Evolutionary conservation across 495 filamentous ascomycete species (phyloP), one percentile per base, ranked within the genome.

Genomic region (Penicillium fimorum): DNA sequence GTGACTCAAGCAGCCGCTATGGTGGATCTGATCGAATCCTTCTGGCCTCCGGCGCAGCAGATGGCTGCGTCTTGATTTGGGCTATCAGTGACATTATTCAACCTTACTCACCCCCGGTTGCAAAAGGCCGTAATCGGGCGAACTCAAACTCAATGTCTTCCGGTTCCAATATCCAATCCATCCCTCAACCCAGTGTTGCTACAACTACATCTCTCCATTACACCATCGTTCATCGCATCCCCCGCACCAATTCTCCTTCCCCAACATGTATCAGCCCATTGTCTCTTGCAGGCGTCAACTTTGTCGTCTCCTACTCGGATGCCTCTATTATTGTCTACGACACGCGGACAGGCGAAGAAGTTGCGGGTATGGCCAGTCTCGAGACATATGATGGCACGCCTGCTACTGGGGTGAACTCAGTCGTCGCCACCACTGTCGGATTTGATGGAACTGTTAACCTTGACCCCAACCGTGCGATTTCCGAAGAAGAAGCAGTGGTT

Each of bases 1-100:
- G 91, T 25, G 82, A 81, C 43, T 73, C 79, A n/a, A 78, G 79
- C 46, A 85, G 71, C 61, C 76, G 82, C 33, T 87, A 87, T 58
- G 92, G 92, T 33, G 85, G 85, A 2, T 75, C 87, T 2, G 94
- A 97, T 64, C 83, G 92, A 1, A 87, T 97, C 33, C 71, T 98
- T 17, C 79, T 98, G n/a, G 94, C 87, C 2, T 95, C 91, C 15
- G 94, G 95, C 25, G 86, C 88, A 4, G 92, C 95, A 11, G 94
- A 98, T 72, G 95, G 94, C 13, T 87, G 84, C 10, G 86, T 98
- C 22, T 88, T 96, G 67, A 83, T 98, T 41, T 98, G 94, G 94
- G 89, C 92, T 24, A 85, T 97, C 49, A 96, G 89, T 65, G 84
- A 90, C n/a, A 93, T 94, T 18, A 92, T 93, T 10, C 88, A 92